phyloP scores from a whole-genome alignment of 257 asterid species.

The Solanum peruvianum region DNA sequence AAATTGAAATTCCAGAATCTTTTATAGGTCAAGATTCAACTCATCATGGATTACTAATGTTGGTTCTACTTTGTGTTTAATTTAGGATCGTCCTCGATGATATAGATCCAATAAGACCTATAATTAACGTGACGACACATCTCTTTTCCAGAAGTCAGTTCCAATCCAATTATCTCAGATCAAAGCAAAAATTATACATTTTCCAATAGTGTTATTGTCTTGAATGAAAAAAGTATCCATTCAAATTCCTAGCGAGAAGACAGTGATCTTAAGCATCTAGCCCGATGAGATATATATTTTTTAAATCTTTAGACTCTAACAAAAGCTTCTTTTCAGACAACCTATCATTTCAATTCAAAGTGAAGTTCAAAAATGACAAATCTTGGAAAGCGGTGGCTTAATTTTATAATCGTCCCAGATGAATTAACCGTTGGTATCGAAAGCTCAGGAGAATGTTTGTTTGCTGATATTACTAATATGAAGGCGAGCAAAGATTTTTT shows the following conservation, averaged over 20 bases:
- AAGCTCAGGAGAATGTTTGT: no score
- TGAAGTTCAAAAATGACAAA: not conserved
- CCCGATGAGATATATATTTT: constrained; percentile 49
- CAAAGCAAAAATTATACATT: constrained; percentile 26
- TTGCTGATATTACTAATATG: no score
- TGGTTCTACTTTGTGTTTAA: no score
- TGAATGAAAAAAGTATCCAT: constrained; percentile 21
- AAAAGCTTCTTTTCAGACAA: constrained; percentile 49
- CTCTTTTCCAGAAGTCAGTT: no score
- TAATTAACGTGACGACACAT: no score
- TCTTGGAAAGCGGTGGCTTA: constrained; percentile 24
- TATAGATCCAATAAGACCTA: no score
- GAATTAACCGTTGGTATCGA: constrained; percentile 43
- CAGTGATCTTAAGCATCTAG: constrained; percentile 25
- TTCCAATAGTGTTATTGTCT: constrained; percentile 42
- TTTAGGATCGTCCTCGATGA: no score
- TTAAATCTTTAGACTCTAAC: constrained; percentile 33
- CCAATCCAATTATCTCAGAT: no score
- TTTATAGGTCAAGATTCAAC: no score
- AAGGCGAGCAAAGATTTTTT: no score
- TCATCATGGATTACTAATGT: no score
- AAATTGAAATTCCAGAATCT: no score
- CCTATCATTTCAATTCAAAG: constrained; percentile 50
- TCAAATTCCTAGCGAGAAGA: constrained; percentile 30
- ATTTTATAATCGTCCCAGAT: constrained; percentile 51